A percentile compares a stretch with the other conserved stretches of the same genome.
Conservation (phyloP, 2,329 filamentous ascomycete species). For the Penicillium polonicum region DNA sequence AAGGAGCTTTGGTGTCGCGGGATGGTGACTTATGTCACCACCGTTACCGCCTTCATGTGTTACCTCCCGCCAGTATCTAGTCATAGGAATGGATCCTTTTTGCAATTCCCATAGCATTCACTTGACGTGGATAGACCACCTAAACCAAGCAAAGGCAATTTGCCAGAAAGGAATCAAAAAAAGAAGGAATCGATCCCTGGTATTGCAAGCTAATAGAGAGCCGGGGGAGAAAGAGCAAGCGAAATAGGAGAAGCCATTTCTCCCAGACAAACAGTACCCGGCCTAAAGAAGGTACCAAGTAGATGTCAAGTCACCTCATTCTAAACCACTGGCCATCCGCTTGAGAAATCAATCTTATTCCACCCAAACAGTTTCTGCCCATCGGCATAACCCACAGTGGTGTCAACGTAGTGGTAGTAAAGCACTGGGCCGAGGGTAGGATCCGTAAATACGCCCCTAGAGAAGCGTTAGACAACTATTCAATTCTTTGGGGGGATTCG, state of each 20-base stretch:
- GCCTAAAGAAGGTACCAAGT: not conserved
- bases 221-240: no score
- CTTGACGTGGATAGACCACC: no score
- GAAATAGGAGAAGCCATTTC: not conserved
- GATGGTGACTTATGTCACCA: no score
- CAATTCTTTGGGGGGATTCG: no score
- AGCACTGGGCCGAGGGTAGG: slow-evolving; percentile 52
- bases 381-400: slow-evolving; percentile 53
- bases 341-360: slow-evolving; percentile 46
- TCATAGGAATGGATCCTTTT: no score
- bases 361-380: slow-evolving; percentile 49
- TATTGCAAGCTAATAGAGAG: not conserved
- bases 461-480: slow-evolving; percentile 4
- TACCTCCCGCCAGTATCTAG: no score
- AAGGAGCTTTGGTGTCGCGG: no score
- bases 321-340: slow-evolving; percentile 48
- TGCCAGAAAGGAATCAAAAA: no score
- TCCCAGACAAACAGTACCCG: not conserved
- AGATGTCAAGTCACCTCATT: not conserved
- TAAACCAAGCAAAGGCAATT: no score
- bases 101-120: no score
- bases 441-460: slow-evolving; percentile 34
- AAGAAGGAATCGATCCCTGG: not conserved
- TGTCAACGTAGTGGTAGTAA: slow-evolving; percentile 64
- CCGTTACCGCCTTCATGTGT: no score